Evolutionary conservation across 331 rosid species (phyloP).

Genomic region (Quercus phellos): DNA sequence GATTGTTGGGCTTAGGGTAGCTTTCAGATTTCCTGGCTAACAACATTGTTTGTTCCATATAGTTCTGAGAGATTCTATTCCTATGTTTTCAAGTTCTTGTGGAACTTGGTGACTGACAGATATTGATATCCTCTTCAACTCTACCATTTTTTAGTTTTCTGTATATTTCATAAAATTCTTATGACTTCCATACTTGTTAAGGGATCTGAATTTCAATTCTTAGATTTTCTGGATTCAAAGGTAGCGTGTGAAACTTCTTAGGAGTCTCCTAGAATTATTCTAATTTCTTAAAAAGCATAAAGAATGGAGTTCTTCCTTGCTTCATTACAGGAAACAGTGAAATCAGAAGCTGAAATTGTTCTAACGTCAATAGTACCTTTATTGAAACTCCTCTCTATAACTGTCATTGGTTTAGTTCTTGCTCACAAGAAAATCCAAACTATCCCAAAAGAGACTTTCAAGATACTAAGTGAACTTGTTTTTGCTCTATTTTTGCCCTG

Average conservation of each 20-base stretch:
- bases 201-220: neutral
- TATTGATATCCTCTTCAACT: too few species aligned
- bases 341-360: slow-evolving; percentile 1
- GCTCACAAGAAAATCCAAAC: slow-evolving; percentile 31
- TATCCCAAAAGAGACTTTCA: slow-evolving; percentile 36
- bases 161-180: too few species aligned
- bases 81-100: too few species aligned
- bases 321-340: neutral
- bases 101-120: too few species aligned
- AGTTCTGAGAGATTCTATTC: too few species aligned
- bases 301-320: neutral
- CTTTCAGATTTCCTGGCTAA: too few species aligned
- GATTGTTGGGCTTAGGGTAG: neutral
- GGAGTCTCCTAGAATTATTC: neutral
- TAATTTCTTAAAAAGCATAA: neutral
- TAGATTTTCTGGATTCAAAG: neutral
- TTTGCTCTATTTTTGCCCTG: slow-evolving; percentile 44
- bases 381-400: slow-evolving; percentile 13
- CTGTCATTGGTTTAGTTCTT: slow-evolving; percentile 31
- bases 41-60: too few species aligned
- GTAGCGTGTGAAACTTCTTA: neutral
- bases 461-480: slow-evolving; percentile 36
- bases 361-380: slow-evolving; percentile 25
- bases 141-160: too few species aligned
- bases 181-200: neutral